These are phyloP conservation scores for Acorus gramineus DNA, from an alignment of 106 monocot genomes.

Conservation along the genomic window DNA sequence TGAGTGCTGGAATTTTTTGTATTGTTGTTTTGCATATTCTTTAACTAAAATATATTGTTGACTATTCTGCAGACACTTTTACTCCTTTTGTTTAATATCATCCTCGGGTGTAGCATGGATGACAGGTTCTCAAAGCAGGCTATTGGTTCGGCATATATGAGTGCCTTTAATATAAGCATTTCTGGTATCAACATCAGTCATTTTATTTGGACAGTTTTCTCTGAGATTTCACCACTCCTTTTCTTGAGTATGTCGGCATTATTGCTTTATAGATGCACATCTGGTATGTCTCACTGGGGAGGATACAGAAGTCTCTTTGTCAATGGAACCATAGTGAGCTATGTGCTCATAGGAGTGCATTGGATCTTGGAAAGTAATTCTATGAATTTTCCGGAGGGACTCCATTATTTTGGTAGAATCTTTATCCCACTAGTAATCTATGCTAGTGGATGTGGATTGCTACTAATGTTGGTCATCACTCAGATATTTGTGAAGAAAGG, in stretches of 20 bases:
- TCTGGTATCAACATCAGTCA: constrained; percentile 9
- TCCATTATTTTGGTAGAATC: constrained; percentile 40
- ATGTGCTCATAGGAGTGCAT: constrained; percentile 47
- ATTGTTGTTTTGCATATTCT: no score
- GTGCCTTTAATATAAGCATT: constrained; percentile 12
- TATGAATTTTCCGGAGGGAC: constrained; percentile 8
- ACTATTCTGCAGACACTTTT: constrained; percentile 38
- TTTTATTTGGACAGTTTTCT: constrained; percentile 18
- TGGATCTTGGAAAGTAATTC: constrained; percentile 60
- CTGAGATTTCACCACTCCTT: constrained; percentile 43
- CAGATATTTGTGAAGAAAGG: constrained; percentile 13
- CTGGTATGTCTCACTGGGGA: constrained; percentile 13
- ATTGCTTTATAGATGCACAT: constrained; percentile 26
- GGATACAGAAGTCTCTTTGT: constrained; percentile 19
- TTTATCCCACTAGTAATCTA: constrained; percentile 64
- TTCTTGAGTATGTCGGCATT: constrained; percentile 27
- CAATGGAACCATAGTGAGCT: constrained; percentile 39
- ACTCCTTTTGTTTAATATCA: constrained; percentile 53
- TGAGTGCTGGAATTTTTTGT: constrained; percentile 18
- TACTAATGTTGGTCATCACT: constrained; percentile 36
- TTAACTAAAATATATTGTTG: no score
- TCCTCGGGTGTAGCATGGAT: constrained; percentile 56
- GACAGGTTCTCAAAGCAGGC: constrained; percentile 53
- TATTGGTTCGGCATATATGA: constrained; percentile 25
- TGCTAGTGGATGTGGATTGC: constrained; percentile 43